These are phyloP conservation scores for Russula dissimulans DNA, from an alignment of 768 basidiomycete genomes.

Conservation along the genomic window DNA sequence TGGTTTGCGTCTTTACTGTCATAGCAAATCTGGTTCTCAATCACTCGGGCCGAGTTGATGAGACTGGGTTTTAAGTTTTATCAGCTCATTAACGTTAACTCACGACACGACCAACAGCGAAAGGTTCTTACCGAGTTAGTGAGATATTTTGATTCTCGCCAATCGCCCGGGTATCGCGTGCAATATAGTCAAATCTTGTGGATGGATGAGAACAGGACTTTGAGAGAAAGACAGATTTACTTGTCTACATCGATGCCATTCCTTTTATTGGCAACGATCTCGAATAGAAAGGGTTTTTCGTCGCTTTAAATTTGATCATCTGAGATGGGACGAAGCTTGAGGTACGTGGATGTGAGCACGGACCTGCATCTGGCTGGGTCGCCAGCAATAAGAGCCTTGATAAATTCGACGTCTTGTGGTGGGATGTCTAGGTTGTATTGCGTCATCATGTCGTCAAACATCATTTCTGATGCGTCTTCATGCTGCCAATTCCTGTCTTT, in stretches of 20 bases:
- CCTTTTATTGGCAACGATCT: slow-evolving; percentile 73
- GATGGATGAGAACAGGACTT: not conserved
- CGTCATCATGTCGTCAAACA: slow-evolving; percentile 62
- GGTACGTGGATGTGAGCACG: slow-evolving; percentile 14
- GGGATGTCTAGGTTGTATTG: slow-evolving; percentile 45
- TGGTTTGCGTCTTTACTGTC: slow-evolving; percentile 74
- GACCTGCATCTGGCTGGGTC: slow-evolving; percentile 43
- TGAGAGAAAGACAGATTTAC: slow-evolving; percentile 29
- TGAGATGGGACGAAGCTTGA: not conserved
- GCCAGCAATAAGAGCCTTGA: slow-evolving; percentile 75
- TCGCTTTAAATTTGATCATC: not conserved
- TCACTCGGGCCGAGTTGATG: slow-evolving; percentile 64
- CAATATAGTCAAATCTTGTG: slow-evolving; percentile 71
- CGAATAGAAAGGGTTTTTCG: slow-evolving; percentile 70
- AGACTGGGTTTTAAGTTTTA: slow-evolving; percentile 36
- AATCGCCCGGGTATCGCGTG: slow-evolving; percentile 62
- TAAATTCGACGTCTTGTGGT: slow-evolving; percentile 42
- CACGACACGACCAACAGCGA: not conserved
- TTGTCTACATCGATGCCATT: slow-evolving; percentile 87
- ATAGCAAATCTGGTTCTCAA: slow-evolving; percentile 69
- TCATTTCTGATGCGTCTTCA: slow-evolving; percentile 73
- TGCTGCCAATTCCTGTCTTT: slow-evolving; percentile 54
- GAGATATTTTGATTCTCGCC: slow-evolving; percentile 52
- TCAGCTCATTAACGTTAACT: not conserved
- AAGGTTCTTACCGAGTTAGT: slow-evolving; percentile 32